Evolutionary conservation across 768 basidiomycete genomes (phyloP).

Genomic region (Leccinellum albellum): DNA sequence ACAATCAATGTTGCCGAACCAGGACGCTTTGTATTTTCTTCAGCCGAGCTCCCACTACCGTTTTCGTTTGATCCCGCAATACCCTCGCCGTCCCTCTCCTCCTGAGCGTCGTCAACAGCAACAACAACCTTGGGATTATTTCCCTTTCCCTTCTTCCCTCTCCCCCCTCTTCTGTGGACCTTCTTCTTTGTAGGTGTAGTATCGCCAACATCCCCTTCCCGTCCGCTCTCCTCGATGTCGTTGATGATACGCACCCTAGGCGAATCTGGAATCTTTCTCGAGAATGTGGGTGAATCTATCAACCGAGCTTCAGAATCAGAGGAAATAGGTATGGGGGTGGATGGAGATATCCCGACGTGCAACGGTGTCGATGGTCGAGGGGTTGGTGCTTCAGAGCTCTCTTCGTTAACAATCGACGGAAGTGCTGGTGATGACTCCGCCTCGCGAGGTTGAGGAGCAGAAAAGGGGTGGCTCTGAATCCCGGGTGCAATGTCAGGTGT

Average conservation of each 20-base stretch:
- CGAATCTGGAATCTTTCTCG: conserved; percentile 9
- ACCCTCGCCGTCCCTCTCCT: conserved; percentile 25
- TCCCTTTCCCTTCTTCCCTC: conserved; percentile 55
- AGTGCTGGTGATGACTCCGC: not conserved
- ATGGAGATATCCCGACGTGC: conserved; percentile 1
- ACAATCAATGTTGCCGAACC: conserved; percentile 21
- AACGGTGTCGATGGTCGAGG: not conserved
- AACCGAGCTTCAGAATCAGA: not conserved
- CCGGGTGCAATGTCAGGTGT: not conserved
- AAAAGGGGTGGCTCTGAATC: conserved; percentile 2
- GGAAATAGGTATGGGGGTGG: not conserved
- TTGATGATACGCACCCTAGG: conserved; percentile 13
- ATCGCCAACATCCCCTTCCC: conserved; percentile 40
- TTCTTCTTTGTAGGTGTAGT: conserved; percentile 43
- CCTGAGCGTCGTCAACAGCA: conserved; percentile 21
- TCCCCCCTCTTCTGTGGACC: conserved; percentile 36
- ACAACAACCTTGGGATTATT: conserved; percentile 8
- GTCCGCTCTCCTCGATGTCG: conserved; percentile 60
- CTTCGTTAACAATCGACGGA: conserved; percentile 1
- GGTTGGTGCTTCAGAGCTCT: not conserved
- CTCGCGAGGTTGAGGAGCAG: not conserved
- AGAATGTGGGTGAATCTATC: conserved; percentile 2
- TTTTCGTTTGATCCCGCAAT: conserved; percentile 35
- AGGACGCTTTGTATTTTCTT: conserved; percentile 13
- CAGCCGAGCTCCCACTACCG: conserved; percentile 22